These are phyloP conservation scores for Liriodendron chinense DNA, from an alignment of 164 flowering plant genomes.

Conservation along the genomic window DNA sequence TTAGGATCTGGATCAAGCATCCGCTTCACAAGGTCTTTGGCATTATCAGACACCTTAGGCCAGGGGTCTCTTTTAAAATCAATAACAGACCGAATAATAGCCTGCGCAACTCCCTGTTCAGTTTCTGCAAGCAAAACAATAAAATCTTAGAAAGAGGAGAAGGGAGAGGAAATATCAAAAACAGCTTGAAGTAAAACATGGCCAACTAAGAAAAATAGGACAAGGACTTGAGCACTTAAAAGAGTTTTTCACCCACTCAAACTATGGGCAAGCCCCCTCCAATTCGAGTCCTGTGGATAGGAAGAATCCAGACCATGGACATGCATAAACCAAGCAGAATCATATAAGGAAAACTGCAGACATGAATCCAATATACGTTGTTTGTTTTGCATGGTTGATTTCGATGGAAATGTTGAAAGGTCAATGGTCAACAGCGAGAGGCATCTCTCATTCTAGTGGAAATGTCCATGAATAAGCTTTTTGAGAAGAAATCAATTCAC, in stretches of 20 bases:
- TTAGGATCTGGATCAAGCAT: conserved; percentile 93
- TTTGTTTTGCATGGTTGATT: too few species aligned
- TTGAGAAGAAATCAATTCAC: too few species aligned
- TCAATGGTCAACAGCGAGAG: too few species aligned
- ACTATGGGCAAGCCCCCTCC: background rate
- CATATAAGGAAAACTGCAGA: too few species aligned
- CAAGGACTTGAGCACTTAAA: background rate
- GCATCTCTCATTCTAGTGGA: too few species aligned
- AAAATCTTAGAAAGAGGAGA: background rate
- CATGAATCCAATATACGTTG: too few species aligned
- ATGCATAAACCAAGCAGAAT: too few species aligned
- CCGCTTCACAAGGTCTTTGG: conserved; percentile 84
- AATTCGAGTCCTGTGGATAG: background rate
- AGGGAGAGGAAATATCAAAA: background rate
- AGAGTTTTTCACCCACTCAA: background rate
- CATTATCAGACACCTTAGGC: conserved; percentile 91
- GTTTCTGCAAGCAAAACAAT: conserved; percentile 57
- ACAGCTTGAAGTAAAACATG: background rate
- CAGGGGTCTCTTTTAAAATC: conserved; percentile 93
- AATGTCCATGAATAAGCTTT: too few species aligned
- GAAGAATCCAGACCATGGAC: background rate
- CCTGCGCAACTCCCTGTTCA: conserved; percentile 96
- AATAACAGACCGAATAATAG: conserved; percentile 75
- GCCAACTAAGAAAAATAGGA: background rate
- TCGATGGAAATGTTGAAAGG: too few species aligned